phyloP scores from a whole-genome alignment of 2,329 filamentous ascomycete genomes.

The Alternaria dauci region DNA sequence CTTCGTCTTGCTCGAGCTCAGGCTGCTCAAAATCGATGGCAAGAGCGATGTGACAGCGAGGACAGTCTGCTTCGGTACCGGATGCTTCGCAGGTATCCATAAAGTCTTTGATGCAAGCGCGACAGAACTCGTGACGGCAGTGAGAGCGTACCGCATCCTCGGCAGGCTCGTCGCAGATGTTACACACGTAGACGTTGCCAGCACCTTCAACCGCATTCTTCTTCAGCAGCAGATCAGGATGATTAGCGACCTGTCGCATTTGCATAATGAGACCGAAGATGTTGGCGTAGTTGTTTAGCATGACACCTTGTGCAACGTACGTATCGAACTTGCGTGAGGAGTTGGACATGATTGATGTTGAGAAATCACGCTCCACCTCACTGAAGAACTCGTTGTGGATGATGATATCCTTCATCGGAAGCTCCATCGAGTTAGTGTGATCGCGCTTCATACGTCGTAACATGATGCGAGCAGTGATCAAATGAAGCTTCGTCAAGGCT shows the following conservation, averaged over 20 bases:
- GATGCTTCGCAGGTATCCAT: conserved; percentile 77
- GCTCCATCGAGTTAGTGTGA: conserved; percentile 92
- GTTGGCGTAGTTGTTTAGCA: conserved; percentile 91
- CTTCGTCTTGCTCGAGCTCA: conserved; percentile 91
- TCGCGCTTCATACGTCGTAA: conserved; percentile 92
- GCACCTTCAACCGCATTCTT: conserved; percentile 80
- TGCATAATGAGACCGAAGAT: conserved; percentile 99
- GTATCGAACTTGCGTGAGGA: conserved; percentile 90
- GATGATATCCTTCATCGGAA: conserved; percentile 92
- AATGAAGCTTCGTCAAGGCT: conserved; percentile 81
- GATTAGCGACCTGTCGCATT: conserved; percentile 97
- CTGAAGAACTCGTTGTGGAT: conserved; percentile 97
- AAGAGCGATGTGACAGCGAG: conserved; percentile 88
- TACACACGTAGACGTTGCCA: conserved; percentile 89
- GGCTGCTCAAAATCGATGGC: conserved; percentile 94
- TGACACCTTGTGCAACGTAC: conserved; percentile 90
- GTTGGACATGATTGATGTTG: conserved; percentile 93
- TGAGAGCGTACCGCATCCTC: conserved; percentile 92
- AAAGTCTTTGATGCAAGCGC: conserved; percentile 80
- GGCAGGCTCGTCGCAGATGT: conserved; percentile 94
- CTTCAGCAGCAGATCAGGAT: conserved; percentile 91
- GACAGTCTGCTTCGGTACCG: conserved; percentile 72
- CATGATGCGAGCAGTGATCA: conserved; percentile 95
- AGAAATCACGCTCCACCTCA: conserved; percentile 95
- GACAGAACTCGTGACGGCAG: conserved; percentile 93